phyloP scores from a whole-genome alignment of 108 stramenopile genomes.

The Cyclostephanos invisitatus region DNA sequence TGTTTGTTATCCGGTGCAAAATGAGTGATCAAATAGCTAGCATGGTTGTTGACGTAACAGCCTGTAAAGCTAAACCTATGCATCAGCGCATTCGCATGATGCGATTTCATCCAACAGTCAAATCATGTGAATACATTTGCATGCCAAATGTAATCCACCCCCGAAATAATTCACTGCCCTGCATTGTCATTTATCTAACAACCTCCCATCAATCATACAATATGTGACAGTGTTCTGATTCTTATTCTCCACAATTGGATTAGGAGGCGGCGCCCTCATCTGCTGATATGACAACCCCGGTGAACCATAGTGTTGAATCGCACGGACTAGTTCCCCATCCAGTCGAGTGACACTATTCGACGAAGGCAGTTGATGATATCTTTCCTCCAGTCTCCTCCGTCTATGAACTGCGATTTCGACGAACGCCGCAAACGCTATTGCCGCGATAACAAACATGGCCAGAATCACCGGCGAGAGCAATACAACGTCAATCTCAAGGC shows the following conservation, averaged over 20 bases:
- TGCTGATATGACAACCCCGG: conserved; percentile 23
- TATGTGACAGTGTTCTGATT: conserved; percentile 77
- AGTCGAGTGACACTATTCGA: conserved; percentile 5
- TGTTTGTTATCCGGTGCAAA: not conserved
- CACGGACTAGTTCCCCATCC: not conserved
- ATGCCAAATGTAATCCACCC: no score
- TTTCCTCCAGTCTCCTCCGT: conserved; percentile 27
- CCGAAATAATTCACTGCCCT: no score
- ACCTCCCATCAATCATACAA: conserved; percentile 76
- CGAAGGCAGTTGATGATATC: conserved; percentile 24
- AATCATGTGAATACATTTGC: no score
- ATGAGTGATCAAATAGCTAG: no score
- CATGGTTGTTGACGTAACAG: no score
- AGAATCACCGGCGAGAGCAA: conserved; percentile 23
- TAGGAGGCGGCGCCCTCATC: conserved; percentile 14
- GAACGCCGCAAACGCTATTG: conserved; percentile 37
- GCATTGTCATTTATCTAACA: conserved; percentile 24
- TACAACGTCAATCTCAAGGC: conserved; percentile 20
- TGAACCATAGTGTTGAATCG: conserved; percentile 4
- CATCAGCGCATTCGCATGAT: no score
- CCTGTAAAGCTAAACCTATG: no score
- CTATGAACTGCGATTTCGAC: conserved; percentile 22
- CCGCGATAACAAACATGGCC: conserved; percentile 23
- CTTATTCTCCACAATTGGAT: conserved; percentile 29
- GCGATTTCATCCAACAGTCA: no score